Conservation (phyloP, 495 filamentous ascomycete species). For the Chaetomidium leptoderma region DNA sequence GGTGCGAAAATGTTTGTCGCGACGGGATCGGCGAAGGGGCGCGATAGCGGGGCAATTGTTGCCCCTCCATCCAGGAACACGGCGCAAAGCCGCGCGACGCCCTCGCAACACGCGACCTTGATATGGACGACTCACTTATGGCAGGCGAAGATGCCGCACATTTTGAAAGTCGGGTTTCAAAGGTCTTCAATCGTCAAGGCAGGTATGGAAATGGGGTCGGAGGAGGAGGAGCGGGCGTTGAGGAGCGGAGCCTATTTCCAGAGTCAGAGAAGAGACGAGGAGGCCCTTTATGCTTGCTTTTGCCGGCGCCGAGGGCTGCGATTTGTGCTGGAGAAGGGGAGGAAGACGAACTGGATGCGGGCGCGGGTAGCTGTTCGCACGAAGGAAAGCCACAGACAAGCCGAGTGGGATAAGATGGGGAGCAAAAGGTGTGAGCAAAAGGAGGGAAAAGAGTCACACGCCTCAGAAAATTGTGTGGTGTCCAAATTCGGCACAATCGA, state of each 20-base stretch:
- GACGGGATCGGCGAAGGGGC: conserved; percentile 7
- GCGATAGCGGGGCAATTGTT: conserved; percentile 24
- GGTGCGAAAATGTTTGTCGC: conserved; percentile 3
- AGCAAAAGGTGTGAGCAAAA: conserved; percentile 21
- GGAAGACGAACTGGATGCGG: background rate
- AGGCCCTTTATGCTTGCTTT: conserved; percentile 27
- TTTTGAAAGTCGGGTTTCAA: conserved; percentile 31
- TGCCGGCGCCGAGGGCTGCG: background rate
- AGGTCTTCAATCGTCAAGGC: background rate
- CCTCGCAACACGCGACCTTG: background rate
- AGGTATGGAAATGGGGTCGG: conserved; percentile 2
- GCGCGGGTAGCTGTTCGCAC: conserved; percentile 15
- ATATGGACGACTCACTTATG: conserved; percentile 60
- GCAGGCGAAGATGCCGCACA: conserved; percentile 91
- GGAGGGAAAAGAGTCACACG: conserved; percentile 34
- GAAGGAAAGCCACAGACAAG: conserved; percentile 19
- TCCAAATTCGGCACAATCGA: conserved; percentile 32
- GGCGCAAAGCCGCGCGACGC: conserved; percentile 1
- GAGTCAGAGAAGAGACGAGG: conserved; percentile 22
- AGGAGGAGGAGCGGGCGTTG: conserved; percentile 16
- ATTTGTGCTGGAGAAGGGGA: background rate
- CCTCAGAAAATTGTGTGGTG: conserved; percentile 30
- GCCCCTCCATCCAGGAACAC: conserved; percentile 31
- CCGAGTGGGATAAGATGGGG: conserved; percentile 26
- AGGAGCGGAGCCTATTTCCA: conserved; percentile 26